Conservation (phyloP, 176 grass and related monocot species). For the Hordeum vulgare region DNA sequence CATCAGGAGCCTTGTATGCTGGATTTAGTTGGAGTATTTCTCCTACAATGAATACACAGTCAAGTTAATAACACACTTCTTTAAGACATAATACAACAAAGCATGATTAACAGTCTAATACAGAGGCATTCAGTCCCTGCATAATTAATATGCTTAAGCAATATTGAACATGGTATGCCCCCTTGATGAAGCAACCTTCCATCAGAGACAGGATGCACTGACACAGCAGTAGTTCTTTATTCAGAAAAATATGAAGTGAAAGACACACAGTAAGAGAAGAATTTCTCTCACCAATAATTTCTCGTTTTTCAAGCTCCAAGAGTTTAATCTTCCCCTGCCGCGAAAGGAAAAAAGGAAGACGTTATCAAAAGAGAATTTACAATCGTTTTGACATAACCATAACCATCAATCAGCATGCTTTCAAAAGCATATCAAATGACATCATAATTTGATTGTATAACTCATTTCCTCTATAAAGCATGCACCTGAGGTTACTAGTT, state of each 20-base stretch:
- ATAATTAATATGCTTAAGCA: not conserved
- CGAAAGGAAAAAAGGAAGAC: slow-evolving; percentile 8
- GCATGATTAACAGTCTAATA: not conserved
- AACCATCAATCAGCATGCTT: not conserved
- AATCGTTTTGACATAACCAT: not conserved
- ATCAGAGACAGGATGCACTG: slow-evolving; percentile 14
- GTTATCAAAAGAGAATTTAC: slow-evolving; percentile 11
- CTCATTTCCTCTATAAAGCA: not conserved
- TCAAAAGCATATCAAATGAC: not conserved
- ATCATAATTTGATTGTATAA: not conserved
- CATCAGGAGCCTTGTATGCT: slow-evolving; percentile 67
- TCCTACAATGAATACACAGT: slow-evolving; percentile 43
- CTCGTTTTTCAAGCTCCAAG: slow-evolving; percentile 74
- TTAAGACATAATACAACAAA: not conserved
- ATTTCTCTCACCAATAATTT: slow-evolving; percentile 73
- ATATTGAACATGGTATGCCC: not conserved
- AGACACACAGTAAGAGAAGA: slow-evolving; percentile 22
- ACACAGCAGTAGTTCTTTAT: not conserved
- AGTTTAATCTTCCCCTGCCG: slow-evolving; percentile 43
- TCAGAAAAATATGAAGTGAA: slow-evolving; percentile 10
- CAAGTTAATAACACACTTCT: slow-evolving; percentile 5
- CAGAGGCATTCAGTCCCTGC: not conserved
- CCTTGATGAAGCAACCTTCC: slow-evolving; percentile 14
- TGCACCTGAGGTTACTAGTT: not conserved
- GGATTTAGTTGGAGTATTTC: slow-evolving; percentile 79